Conservation (phyloP, 2,329 filamentous ascomycete species). For the Diaporthe sp. region DNA sequence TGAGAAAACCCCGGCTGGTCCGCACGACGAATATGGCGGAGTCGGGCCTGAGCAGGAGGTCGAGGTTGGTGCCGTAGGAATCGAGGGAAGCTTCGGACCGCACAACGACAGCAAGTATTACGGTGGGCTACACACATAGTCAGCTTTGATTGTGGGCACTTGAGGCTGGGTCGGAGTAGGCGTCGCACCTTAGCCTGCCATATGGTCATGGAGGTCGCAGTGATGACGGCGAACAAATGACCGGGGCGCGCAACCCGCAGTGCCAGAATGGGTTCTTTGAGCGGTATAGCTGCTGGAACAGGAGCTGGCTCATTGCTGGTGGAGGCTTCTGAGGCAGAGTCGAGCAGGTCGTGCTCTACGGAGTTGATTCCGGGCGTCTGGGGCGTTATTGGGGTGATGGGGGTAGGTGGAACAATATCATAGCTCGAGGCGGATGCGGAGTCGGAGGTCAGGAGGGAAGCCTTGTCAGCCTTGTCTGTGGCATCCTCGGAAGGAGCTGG, state of each 20-base stretch:
- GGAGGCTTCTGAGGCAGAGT: conserved; percentile 48
- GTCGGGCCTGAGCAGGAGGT: conserved; percentile 89
- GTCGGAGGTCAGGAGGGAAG: conserved; percentile 44
- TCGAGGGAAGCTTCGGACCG: conserved; percentile 85
- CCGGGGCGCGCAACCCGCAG: conserved; percentile 84
- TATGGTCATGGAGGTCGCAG: conserved; percentile 85
- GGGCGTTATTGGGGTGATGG: conserved; percentile 67
- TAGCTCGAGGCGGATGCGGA: conserved; percentile 47
- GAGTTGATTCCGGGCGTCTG: conserved; percentile 71
- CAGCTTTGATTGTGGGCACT: conserved; percentile 39
- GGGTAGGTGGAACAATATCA: conserved; percentile 54
- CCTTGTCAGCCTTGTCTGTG: conserved; percentile 45
- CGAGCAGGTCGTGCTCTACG: conserved; percentile 67
- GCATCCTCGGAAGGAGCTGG: conserved; percentile 51
- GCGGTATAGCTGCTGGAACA: conserved; percentile 54
- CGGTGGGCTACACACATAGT: conserved; percentile 76
- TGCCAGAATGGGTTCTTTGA: conserved; percentile 78
- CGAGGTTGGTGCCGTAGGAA: conserved; percentile 87
- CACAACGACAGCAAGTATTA: conserved; percentile 86
- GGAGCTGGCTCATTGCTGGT: conserved; percentile 48
- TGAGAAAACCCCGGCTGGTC: conserved; percentile 87
- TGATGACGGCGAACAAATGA: conserved; percentile 89
- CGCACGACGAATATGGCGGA: conserved; percentile 93
- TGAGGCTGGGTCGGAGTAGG: conserved; percentile 38
- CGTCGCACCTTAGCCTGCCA: conserved; percentile 91